Base-by-base conservation (phyloP, 2,329 filamentous ascomycete species). In the Cladosporium sp. region DNA sequence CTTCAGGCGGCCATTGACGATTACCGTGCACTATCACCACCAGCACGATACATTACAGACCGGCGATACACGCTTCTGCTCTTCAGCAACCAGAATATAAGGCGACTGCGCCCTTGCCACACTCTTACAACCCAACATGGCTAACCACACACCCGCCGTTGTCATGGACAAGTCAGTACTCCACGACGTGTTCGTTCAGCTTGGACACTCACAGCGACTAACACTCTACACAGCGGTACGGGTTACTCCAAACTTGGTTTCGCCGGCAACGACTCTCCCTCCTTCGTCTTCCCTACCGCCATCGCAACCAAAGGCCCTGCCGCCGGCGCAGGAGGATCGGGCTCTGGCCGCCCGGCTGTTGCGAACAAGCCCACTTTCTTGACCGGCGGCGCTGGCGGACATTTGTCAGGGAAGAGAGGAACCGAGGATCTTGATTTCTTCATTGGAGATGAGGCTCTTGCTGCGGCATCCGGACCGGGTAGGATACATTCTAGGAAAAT, bases 81-180 rank as follows among this genome's bases (percentile, higher is more conserved):
- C 14, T 53, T 28, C 26, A 14, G 49, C 49, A 18, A 14, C 6
- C 8, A 26, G 14, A 21, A 6, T 7, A 36, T 13, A 10, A 53
- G 58, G 58, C 48, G 58, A 53, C 53, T 26, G 58, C 46, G 48
- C 46, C 58, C 46, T 36, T 25, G 23, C 28, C 21, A 26, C 28
- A 16, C 18, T 23, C 10, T 23, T 34, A 32, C 53, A 16, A 57
- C 53, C 68, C 68, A 84, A 78, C 75, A 99, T 99, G 95, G 94
- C 95, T 78, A 91, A 91, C 84, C 94, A 98, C 88, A 98, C 95
- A 79, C 95, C 95, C 76, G 95, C 95, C 91, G 95, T 99, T 97
- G 95, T 99, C 92, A 99, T 99, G 94, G 95, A 99, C 95, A 99
- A 99, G 95, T 97, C 90, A 83, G 92, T 86, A 75, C 68, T 79